These are phyloP conservation scores for Epithele typhae DNA, from an alignment of 768 basidiomycete species.

Conservation along the genomic window DNA sequence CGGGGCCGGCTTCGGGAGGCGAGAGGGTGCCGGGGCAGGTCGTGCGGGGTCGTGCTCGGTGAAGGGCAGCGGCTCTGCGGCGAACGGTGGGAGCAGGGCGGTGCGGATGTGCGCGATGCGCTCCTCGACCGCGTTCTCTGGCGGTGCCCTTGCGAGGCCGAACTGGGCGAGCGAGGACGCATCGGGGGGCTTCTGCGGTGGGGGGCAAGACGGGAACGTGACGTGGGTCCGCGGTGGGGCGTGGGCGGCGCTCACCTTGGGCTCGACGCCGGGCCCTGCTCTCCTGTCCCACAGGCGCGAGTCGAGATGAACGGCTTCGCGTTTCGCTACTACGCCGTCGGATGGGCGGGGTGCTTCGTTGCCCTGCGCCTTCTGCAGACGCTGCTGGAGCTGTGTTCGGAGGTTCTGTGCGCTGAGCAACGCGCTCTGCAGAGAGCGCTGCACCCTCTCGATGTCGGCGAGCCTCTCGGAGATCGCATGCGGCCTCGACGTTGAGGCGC, in stretches of 20 bases:
- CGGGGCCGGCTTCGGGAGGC: slow-evolving; percentile 1
- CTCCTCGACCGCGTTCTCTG: slow-evolving; percentile 11
- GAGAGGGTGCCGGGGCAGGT: neutral
- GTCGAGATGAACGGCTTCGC: neutral
- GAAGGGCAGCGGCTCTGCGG: neutral
- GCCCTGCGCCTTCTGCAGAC: neutral
- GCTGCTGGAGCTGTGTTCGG: slow-evolving; percentile 1
- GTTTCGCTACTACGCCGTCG: neutral
- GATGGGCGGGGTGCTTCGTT: neutral
- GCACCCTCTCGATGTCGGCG: slow-evolving; percentile 3
- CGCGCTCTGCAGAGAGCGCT: slow-evolving; percentile 7
- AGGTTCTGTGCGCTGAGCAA: slow-evolving; percentile 3
- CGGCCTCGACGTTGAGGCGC: neutral
- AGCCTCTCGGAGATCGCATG: slow-evolving; percentile 12
- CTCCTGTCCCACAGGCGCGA: slow-evolving; percentile 7
- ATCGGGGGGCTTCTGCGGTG: neutral
- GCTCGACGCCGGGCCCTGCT: neutral
- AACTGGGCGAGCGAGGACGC: neutral
- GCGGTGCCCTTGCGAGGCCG: neutral
- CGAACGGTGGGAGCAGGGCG: slow-evolving; percentile 9
- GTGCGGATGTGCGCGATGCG: slow-evolving; percentile 14
- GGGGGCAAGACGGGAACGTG: too few relatives aligned
- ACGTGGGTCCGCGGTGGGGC: too few relatives aligned
- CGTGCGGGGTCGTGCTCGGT: slow-evolving; percentile 5
- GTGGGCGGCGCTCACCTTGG: slow-evolving; percentile 2